These are phyloP conservation scores for Coniochaeta hoffmannii DNA, from an alignment of 2,329 filamentous ascomycete genomes.

Conservation along the genomic window DNA sequence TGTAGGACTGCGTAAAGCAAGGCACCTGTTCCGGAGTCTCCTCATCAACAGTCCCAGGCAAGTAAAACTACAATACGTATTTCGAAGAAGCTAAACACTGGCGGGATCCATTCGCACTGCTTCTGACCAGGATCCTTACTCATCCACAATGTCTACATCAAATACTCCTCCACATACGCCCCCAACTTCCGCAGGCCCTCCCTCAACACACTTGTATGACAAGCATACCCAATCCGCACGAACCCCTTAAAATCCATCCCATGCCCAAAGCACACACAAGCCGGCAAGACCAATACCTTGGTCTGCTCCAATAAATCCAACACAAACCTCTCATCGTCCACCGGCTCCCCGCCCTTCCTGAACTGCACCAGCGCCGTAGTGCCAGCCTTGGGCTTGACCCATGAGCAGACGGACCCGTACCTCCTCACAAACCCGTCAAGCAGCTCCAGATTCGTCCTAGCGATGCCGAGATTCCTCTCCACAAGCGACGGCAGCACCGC, in stretches of 20 bases:
- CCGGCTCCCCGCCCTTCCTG: conserved; percentile 44
- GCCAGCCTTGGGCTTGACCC: conserved; percentile 69
- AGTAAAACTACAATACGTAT: too few species aligned
- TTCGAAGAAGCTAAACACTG: too few species aligned
- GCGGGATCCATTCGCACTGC: too few species aligned
- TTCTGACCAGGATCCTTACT: too few species aligned
- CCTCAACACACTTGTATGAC: conserved; percentile 60
- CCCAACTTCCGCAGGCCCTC: conserved; percentile 50
- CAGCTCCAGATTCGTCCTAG: conserved; percentile 57
- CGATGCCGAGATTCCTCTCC: conserved; percentile 55
- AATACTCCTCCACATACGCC: conserved; percentile 28
- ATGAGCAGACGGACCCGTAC: conserved; percentile 56
- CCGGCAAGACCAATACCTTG: conserved; percentile 69
- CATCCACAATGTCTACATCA: conserved; percentile 10
- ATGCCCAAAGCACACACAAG: conserved; percentile 63
- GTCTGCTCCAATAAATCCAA: conserved; percentile 58
- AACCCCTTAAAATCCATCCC: conserved; percentile 62
- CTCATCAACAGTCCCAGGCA: too few species aligned
- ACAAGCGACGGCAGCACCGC: conserved; percentile 27
- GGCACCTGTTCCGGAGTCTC: too few species aligned
- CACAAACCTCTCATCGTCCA: conserved; percentile 70
- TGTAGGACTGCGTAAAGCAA: not conserved
- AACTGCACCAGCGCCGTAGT: conserved; percentile 76
- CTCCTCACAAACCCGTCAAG: conserved; percentile 61
- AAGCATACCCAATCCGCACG: conserved; percentile 71